A percentile compares a stretch with the other conserved stretches of the same genome.
Evolutionary conservation across 208 protist genomes (phyloP).

Genomic region (Crithidia sp.): DNA sequence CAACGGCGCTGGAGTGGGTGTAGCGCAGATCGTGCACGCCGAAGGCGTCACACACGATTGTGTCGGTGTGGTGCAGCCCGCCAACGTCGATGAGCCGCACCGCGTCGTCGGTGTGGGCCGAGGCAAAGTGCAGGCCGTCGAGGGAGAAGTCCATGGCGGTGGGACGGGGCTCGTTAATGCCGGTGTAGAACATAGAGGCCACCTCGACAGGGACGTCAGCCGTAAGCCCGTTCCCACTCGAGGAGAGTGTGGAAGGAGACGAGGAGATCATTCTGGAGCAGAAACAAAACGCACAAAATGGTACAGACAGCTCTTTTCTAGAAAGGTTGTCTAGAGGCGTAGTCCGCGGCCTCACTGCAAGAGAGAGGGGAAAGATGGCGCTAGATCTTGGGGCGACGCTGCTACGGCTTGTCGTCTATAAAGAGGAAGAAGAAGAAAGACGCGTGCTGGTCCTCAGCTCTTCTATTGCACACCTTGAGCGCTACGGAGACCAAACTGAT

Average conservation of each 20-base stretch:
- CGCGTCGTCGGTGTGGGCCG: constrained; percentile 78
- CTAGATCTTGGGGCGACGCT: too few species aligned
- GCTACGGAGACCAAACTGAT: too few species aligned
- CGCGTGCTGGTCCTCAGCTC: too few species aligned
- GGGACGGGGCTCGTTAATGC: constrained; percentile 74
- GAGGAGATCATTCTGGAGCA: not conserved
- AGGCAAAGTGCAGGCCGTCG: constrained; percentile 70
- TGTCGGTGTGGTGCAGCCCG: constrained; percentile 49
- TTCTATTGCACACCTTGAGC: too few species aligned
- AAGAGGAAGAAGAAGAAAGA: too few species aligned
- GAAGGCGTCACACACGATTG: constrained; percentile 58
- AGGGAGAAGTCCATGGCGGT: constrained; percentile 76
- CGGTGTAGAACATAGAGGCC: constrained; percentile 75
- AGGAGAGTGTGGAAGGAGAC: constrained; percentile 7
- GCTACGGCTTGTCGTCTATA: too few species aligned
- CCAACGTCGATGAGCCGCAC: constrained; percentile 73
- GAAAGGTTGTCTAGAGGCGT: too few species aligned
- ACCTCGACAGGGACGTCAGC: constrained; percentile 52
- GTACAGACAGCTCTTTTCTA: too few species aligned
- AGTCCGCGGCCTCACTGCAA: too few species aligned
- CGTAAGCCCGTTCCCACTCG: not conserved
- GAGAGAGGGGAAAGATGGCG: too few species aligned
- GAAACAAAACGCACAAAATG: not conserved
- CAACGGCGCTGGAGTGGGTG: constrained; percentile 69
- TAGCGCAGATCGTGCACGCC: constrained; percentile 71